phyloP scores from a whole-genome alignment of 2,329 filamentous ascomycete species.

The Lasiodiplodia gonubiensis region DNA sequence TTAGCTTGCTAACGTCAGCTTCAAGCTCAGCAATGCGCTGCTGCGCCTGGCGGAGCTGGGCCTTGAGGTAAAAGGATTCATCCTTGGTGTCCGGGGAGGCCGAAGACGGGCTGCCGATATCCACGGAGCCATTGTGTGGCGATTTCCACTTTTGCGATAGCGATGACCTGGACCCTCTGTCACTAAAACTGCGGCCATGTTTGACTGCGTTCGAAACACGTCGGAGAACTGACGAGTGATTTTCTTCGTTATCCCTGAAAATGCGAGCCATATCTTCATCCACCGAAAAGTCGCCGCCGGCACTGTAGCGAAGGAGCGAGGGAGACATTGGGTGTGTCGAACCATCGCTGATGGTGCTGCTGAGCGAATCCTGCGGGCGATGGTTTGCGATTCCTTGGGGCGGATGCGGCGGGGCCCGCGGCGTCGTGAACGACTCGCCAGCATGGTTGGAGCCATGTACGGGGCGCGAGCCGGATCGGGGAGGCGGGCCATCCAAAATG shows the following conservation, averaged over 20 bases:
- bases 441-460: conserved; percentile 41
- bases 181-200: conserved; percentile 87
- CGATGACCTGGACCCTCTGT: conserved; percentile 52
- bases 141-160: conserved; percentile 45
- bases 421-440: conserved; percentile 51
- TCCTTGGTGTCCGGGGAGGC: conserved; percentile 59
- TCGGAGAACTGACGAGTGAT: conserved; percentile 72
- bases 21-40: conserved; percentile 86
- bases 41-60: conserved; percentile 80
- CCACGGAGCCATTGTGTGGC: conserved; percentile 50
- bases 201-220: conserved; percentile 92
- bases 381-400: conserved; percentile 42
- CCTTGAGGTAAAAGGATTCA: conserved; percentile 59
- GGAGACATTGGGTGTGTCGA: conserved; percentile 39
- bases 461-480: conserved; percentile 55
- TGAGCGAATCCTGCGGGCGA: conserved; percentile 51
- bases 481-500: conserved; percentile 52
- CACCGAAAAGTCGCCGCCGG: conserved; percentile 86
- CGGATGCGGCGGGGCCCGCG: conserved; percentile 52
- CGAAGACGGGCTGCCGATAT: conserved; percentile 74
- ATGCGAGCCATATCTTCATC: conserved; percentile 96
- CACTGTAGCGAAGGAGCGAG: conserved; percentile 62
- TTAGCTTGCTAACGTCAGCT: conserved; percentile 68
- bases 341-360: conserved; percentile 50
- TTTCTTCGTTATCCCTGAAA: conserved; percentile 59